Evolutionary conservation across 768 basidiomycete genomes (phyloP), one percentile per base, ranked within the genome.

Genomic region (Mycena haematopus): DNA sequence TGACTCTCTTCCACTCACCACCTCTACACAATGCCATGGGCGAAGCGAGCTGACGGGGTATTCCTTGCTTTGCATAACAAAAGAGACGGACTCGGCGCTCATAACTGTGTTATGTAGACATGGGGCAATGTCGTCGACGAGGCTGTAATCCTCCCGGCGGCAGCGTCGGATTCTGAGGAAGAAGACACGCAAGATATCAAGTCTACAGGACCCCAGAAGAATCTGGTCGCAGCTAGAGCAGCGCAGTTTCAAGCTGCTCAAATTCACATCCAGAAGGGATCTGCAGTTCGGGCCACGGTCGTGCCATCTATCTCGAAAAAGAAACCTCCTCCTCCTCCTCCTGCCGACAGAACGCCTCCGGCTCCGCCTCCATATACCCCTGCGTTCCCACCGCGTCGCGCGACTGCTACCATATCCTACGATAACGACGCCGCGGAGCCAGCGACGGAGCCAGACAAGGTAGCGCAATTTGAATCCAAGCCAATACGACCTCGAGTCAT

Each of bases 101-200:
- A 58, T 55, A 58, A 49, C 52, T 59, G 36, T 63, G 44, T 42
- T 52, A 42, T 45, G 27, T 52, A 64, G 62, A 64, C 62, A 42
- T 64, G 62, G 62, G 62, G 62, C 42, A 63, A 63, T 50, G 53
- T 57, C 55, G 49, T 51, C 31, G 56, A 58, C 57, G 62, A 64
- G 31, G 57, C 62, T 33, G 61, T 56, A 42, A 35, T 36, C 29
- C 55, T 45, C 36, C 29, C 56, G 29, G n/a, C n/a, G n/a, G n/a
- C n/a, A n/a, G 24, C 62, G 44, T 42, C 56, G 31, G 62, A 64
- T 42, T 64, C 62, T 44, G 57, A 64, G 42, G 57, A 64, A 25
- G 57, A 58, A 42, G 52, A 55, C n/a, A n/a, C n/a, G 38, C 35
- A 15, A 22, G 9, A 57, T 47, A 36, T 53, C 50, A 57, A 62